These are phyloP conservation scores for Pythium dissotocum DNA, from an alignment of 352 stramenopile species.

Conservation along the genomic window DNA sequence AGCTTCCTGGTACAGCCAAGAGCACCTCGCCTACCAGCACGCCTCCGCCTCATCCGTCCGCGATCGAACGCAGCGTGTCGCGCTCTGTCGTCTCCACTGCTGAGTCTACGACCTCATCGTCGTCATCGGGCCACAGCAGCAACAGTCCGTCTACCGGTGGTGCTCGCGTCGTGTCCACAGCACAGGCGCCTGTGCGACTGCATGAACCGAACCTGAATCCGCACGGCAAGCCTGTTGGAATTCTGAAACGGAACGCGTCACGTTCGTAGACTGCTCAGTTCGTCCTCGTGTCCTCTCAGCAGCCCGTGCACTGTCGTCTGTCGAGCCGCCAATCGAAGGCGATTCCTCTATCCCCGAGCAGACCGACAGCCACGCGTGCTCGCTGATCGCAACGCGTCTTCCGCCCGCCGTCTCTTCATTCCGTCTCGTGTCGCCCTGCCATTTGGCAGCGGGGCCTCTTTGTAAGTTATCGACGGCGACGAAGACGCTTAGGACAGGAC, in stretches of 20 bases:
- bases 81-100: neutral
- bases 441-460: conserved; percentile 13
- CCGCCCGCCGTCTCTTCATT: neutral
- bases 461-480: conserved; percentile 11
- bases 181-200: conserved; percentile 23
- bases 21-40: conserved; percentile 2
- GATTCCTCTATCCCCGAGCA: neutral
- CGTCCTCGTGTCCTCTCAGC: neutral
- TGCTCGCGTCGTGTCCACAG: conserved; percentile 28
- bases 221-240: conserved; percentile 54
- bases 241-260: conserved; percentile 39
- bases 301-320: neutral
- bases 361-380: neutral
- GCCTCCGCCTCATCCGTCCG: neutral
- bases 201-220: conserved; percentile 34
- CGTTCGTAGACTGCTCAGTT: neutral
- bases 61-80: neutral
- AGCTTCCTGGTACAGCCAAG: conserved; percentile 21
- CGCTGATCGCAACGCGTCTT: neutral
- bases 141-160: conserved; percentile 9
- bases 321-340: conserved; percentile 13
- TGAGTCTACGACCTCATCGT: conserved; percentile 25
- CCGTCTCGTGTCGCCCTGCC: neutral
- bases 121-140: conserved; percentile 19
- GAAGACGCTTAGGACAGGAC: neutral